Evolutionary conservation across 257 asterid species (phyloP).

Genomic region (Prunella vulgaris): DNA sequence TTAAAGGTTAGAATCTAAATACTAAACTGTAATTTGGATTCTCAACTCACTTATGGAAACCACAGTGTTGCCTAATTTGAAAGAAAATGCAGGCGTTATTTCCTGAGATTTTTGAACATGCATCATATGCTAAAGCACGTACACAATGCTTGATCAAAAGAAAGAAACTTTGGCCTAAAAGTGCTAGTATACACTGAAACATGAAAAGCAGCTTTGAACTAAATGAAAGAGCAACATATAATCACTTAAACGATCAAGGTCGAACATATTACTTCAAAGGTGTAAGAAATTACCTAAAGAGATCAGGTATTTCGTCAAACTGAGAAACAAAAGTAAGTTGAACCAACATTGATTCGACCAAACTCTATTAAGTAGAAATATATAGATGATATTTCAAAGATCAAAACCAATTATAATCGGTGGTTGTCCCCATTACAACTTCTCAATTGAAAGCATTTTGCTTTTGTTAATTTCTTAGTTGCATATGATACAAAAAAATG

Average conservation of each 20-base stretch:
- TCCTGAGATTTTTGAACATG: too few species aligned
- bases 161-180: background rate
- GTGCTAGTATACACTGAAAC: background rate
- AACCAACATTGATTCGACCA: background rate
- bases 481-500: conserved; percentile 21
- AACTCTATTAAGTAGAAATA: background rate
- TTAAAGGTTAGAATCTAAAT: background rate
- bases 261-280: background rate
- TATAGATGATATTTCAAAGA: conserved; percentile 1
- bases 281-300: background rate
- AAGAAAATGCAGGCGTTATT: background rate
- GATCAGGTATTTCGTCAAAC: background rate
- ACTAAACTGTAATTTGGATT: background rate
- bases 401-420: background rate
- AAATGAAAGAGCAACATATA: background rate
- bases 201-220: background rate
- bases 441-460: conserved; percentile 15
- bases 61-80: background rate
- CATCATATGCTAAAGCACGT: too few species aligned
- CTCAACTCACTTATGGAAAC: background rate
- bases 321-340: background rate
- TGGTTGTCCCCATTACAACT: conserved; percentile 11
- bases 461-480: conserved; percentile 1
- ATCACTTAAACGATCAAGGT: background rate
- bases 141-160: background rate